Conservation (phyloP, 352 stramenopile genomes). For the Globisporangium nagaii region DNA sequence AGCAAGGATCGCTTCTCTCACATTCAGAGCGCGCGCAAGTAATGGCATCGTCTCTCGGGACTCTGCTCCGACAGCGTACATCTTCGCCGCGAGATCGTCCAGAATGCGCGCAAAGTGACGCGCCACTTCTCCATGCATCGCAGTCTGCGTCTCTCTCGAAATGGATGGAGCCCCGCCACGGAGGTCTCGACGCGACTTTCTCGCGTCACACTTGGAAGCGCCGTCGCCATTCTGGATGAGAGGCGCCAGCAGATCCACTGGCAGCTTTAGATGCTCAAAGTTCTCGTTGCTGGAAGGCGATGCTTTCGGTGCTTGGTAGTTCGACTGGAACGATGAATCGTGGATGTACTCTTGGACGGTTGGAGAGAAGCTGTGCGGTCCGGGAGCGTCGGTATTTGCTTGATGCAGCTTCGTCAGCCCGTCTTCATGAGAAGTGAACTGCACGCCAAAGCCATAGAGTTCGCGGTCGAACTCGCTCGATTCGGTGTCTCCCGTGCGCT, state of each 20-base stretch:
- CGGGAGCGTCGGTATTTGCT: not conserved
- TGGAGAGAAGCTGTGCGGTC: conserved; percentile 11
- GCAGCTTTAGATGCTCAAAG: conserved; percentile 14
- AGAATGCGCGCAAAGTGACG: conserved; percentile 33
- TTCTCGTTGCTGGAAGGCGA: conserved; percentile 20
- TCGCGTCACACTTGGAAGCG: not conserved
- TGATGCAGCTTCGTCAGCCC: conserved; percentile 9
- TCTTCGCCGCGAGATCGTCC: conserved; percentile 27
- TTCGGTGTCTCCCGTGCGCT: conserved; percentile 18
- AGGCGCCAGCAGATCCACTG: conserved; percentile 3
- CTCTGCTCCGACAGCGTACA: conserved; percentile 23
- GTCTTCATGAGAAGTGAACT: conserved; percentile 41
- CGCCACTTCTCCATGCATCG: conserved; percentile 21
- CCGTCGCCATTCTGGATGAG: not conserved
- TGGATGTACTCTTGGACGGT: conserved; percentile 7
- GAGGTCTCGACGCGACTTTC: not conserved
- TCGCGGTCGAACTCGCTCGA: conserved; percentile 17
- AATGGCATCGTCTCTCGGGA: conserved; percentile 22
- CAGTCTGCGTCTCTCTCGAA: conserved; percentile 17
- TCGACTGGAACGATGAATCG: conserved; percentile 6
- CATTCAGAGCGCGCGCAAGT: conserved; percentile 32
- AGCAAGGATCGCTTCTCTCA: conserved; percentile 14
- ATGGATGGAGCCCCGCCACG: conserved; percentile 25
- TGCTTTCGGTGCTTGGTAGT: conserved; percentile 5
- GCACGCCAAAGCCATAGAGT: conserved; percentile 47